Evolutionary conservation across 108 stramenopile genomes (phyloP).

Genomic region (Cylindrotheca closterium): DNA sequence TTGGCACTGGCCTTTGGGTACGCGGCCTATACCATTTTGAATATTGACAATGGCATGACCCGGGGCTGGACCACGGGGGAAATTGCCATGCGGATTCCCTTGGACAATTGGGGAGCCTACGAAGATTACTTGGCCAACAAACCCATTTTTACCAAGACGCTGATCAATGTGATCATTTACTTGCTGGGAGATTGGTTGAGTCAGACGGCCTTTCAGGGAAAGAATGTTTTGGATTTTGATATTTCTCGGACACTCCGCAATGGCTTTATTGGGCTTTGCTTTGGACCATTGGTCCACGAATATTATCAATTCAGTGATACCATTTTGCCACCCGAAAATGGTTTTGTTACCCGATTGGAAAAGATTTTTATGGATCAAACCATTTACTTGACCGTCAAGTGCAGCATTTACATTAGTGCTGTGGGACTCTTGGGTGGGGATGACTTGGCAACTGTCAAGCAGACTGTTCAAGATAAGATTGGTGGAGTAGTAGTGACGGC

Average conservation of each 20-base stretch:
- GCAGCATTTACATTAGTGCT: slow-evolving; percentile 84
- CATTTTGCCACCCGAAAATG: slow-evolving; percentile 87
- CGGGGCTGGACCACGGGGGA: slow-evolving; percentile 83
- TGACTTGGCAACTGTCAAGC: slow-evolving; percentile 52
- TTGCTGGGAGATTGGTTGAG: slow-evolving; percentile 94
- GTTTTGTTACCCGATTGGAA: slow-evolving; percentile 74
- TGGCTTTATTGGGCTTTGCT: slow-evolving; percentile 91
- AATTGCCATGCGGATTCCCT: slow-evolving; percentile 79
- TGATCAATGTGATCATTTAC: slow-evolving; percentile 95
- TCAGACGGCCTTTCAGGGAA: slow-evolving; percentile 75
- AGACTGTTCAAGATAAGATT: slow-evolving; percentile 73
- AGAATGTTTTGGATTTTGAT: slow-evolving; percentile 89
- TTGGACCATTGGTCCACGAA: slow-evolving; percentile 92
- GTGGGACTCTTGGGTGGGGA: slow-evolving; percentile 78
- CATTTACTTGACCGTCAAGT: slow-evolving; percentile 88
- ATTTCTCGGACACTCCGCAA: slow-evolving; percentile 79
- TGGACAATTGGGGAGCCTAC: slow-evolving; percentile 90
- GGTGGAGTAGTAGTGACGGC: slow-evolving; percentile 86
- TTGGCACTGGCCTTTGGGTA: slow-evolving; percentile 71
- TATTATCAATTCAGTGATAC: slow-evolving; percentile 93
- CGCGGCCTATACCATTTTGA: slow-evolving; percentile 70
- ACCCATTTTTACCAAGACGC: slow-evolving; percentile 90
- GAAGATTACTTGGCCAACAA: slow-evolving; percentile 76
- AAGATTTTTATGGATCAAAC: slow-evolving; percentile 97
- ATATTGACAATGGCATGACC: slow-evolving; percentile 84